Base-by-base conservation (phyloP, 2,329 filamentous ascomycete species). In the Aspergillus udagawae region DNA sequence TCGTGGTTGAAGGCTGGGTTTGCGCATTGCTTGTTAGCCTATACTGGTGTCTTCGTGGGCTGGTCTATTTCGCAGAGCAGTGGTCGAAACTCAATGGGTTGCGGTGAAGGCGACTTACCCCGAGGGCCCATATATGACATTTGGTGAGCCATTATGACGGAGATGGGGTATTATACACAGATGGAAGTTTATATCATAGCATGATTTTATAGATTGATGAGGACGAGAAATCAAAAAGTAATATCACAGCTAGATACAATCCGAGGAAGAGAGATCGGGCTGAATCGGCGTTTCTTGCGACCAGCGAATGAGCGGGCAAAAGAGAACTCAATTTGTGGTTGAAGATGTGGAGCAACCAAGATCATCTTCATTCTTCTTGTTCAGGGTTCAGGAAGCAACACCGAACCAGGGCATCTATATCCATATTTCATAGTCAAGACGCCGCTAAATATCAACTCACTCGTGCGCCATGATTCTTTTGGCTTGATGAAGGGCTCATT, bases 1-100 rank as follows among this genome's bases (percentile, higher is more conserved):
- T 82, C 82, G 73, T 91, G 87, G 75, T 87, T 90, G 79, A 93
- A 91, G 75, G 88, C 90, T 92, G 71, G 49, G n/a, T 17, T 12
- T 32, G 32, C 35, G n/a, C 17, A 29, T 8, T 52, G 44, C 55
- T 55, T 53, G 63, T 56, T 35, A 41, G 35, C 29, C 45, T 23
- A 49, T 50, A 20, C 42, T 41, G 41, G 7, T 14, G 17, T 45
- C 5, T 48, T 35, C 21, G 21, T 25, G 35, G 27, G n/a, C 49
- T 45, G 42, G 23, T 29, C 3, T 35, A 14, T 44, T 21, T 44
- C 41, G 41, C 41, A 10, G 8, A 20, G n/a, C 21, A 23, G n/a
- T 12, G 8, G 8, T 3, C 20, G 1, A 3, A 28, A 50, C 21
- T 51, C 7, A 12, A 23, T 41, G 45, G 56, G 42, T 50, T n/a